Base-by-base conservation (phyloP, 805 yeast genomes). In the Candida chilensis region DNA sequence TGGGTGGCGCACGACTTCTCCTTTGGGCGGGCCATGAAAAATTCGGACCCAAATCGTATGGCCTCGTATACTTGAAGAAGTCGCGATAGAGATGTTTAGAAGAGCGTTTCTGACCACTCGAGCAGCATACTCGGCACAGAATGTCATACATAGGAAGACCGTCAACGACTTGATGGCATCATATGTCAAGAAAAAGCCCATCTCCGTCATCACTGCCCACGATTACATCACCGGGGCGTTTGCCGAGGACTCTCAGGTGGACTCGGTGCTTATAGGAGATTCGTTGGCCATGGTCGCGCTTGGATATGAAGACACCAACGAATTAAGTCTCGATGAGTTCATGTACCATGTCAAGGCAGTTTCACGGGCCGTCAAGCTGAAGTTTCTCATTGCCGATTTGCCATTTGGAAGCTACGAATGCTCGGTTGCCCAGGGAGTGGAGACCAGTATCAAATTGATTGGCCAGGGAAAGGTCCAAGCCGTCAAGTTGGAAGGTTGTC, bases 221-320 rank as follows among this genome's bases (percentile, higher is more conserved):
- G 97, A 90, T 48, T 80, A 65, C 44, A 74, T 88, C 12, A 78
- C 95, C 0, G 92, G 77, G 1, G 59, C 63, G 18, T 60, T 81
- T 42, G 94, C 87, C 0, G 77, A 79, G 16, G 51, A 64, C 12
- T 72, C 88, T 0, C 67, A 70, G 1, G 64, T 75, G 2, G 96
- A 90, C 42, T 65, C 78, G 34, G 63, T 78, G 5, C 64, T 90
- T 2, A 78, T 90, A 4, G 98, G 98, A 3, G 98, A 90, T 52
- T 88, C 96, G 1, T 57, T 92, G 16, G 86, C 96, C 0, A 90
- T 87, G 96, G 88, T 84, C 1, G 69, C 94, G 0, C 64, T 85
- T 38, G 98, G 98, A 0, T 78, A 80, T 46, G 64, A 64, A 2
- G 76, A 81, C 25, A 80, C 97, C 1, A 75, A 79, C 36, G 82